Base-by-base conservation (phyloP, 352 stramenopile species). In the Pythium myriotylum region DNA sequence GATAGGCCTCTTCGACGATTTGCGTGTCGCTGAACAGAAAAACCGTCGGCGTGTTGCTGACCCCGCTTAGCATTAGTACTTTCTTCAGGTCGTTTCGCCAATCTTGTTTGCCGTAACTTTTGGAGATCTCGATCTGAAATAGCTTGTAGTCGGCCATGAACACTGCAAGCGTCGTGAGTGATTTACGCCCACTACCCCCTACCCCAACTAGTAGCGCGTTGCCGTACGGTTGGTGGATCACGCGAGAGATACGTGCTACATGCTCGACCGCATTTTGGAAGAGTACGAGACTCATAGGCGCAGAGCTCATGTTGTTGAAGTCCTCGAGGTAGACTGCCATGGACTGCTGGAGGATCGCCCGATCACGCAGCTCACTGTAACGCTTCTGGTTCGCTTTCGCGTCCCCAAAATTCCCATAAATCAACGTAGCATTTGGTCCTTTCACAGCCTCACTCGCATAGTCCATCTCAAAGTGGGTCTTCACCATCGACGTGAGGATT, bases 51-150 rank as follows among this genome's bases (percentile, higher is more conserved):
- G 92, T 89, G 54, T 92, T 92, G 29, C 73, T 81, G 19, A 96
- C 77, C 2, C 85, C 81, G 50, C 80, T 89, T 45, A 94, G 82
- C 64, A 79, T 84, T 32, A 88, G 69, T 40, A 88, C 91, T 29
- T 93, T 88, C 69, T 97, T 97, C 16, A 98, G 74, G 59, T 98
- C 95, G 42, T 97, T 95, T 14, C 88, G 80, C 91, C 92, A 98
- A 57, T 98, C 95, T 0, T 62, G 74, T n/a, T 88, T 81, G 16
- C 87, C 89, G 63, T 98, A 98, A 13, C 81, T 92, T 67, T 98
- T 98, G 40, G 89, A 97, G 32, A 98, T 98, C 59, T 98, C 95
- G 64, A 98, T 98, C 69, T 97, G 89, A 62, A 98, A 97, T 13
- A 98, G 73, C 61, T 95, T 91, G 72, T 95, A 98, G 67, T 98